phyloP scores from a whole-genome alignment of 2,329 filamentous ascomycete genomes.

The Alternaria conjuncta region DNA sequence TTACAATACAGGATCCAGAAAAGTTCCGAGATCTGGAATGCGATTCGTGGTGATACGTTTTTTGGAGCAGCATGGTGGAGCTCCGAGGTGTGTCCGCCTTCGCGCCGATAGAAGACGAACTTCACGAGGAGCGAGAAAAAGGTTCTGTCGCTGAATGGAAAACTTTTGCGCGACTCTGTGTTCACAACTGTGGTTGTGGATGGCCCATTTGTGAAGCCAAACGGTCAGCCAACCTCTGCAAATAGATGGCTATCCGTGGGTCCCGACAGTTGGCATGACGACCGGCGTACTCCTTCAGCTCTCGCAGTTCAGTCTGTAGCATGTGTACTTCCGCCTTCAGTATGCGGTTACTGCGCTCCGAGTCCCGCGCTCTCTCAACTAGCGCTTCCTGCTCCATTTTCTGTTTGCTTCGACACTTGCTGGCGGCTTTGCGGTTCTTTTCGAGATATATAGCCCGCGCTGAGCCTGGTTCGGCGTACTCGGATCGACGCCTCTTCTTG shows the following conservation, averaged over 20 bases:
- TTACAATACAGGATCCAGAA: neutral
- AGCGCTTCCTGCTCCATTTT: conserved; percentile 61
- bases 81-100: neutral
- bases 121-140: neutral
- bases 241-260: conserved; percentile 27
- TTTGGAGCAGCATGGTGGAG: neutral
- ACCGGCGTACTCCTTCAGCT: conserved; percentile 32
- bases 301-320: conserved; percentile 29
- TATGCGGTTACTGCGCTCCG: conserved; percentile 35
- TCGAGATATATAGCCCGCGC: conserved; percentile 57
- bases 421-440: conserved; percentile 73
- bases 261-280: conserved; percentile 36
- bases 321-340: conserved; percentile 37
- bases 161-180: neutral
- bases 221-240: conserved; percentile 37
- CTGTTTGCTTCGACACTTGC: conserved; percentile 74
- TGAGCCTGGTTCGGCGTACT: conserved; percentile 32
- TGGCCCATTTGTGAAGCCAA: conserved; percentile 8
- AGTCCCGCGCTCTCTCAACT: conserved; percentile 50
- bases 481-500: conserved; percentile 4
- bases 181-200: neutral
- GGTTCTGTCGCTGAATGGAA: neutral
- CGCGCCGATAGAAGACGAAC: neutral
- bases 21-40: neutral
- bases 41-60: neutral